A percentile compares a stretch with the other conserved stretches of the same genome.
phyloP scores from a whole-genome alignment of 495 filamentous ascomycete species.

The Aspergillus sclerotiicarbonarius region DNA sequence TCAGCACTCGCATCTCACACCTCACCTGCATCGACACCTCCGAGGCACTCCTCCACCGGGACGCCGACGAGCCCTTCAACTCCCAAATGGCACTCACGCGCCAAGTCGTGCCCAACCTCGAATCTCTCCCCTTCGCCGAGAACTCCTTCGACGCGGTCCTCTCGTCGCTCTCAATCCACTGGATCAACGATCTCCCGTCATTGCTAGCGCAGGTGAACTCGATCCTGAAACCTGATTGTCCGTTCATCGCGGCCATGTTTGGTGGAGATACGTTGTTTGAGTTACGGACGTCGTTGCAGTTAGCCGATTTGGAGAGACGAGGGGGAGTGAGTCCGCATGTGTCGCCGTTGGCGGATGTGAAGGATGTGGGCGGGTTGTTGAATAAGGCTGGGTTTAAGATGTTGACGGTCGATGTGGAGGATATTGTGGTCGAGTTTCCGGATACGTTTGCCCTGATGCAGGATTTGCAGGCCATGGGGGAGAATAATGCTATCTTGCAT shows the following conservation, averaged over 20 bases:
- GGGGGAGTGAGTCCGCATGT: constrained; percentile 87
- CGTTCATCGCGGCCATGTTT: constrained; percentile 94
- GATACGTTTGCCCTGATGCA: constrained; percentile 86
- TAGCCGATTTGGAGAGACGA: constrained; percentile 83
- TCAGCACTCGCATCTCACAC: constrained; percentile 63
- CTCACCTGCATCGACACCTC: constrained; percentile 83
- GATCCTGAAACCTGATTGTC: constrained; percentile 83
- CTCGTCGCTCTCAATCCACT: constrained; percentile 85
- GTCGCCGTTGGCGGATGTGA: constrained; percentile 86
- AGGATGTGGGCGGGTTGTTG: constrained; percentile 85
- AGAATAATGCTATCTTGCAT: constrained; percentile 82
- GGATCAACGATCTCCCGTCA: constrained; percentile 94
- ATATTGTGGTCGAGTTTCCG: constrained; percentile 95
- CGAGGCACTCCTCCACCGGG: constrained; percentile 73
- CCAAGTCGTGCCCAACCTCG: constrained; percentile 63
- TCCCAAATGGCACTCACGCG: constrained; percentile 65
- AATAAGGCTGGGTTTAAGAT: constrained; percentile 89
- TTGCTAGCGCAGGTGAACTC: constrained; percentile 76
- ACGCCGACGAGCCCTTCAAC: constrained; percentile 76
- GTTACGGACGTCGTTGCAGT: constrained; percentile 87
- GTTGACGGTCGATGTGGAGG: constrained; percentile 95
- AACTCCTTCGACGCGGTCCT: constrained; percentile 84
- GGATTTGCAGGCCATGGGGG: constrained; percentile 93
- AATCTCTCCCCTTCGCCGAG: constrained; percentile 73
- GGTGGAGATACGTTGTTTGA: constrained; percentile 94